phyloP scores from a whole-genome alignment of 2,329 filamentous ascomycete species.

The Diplodia scrobiculata region DNA sequence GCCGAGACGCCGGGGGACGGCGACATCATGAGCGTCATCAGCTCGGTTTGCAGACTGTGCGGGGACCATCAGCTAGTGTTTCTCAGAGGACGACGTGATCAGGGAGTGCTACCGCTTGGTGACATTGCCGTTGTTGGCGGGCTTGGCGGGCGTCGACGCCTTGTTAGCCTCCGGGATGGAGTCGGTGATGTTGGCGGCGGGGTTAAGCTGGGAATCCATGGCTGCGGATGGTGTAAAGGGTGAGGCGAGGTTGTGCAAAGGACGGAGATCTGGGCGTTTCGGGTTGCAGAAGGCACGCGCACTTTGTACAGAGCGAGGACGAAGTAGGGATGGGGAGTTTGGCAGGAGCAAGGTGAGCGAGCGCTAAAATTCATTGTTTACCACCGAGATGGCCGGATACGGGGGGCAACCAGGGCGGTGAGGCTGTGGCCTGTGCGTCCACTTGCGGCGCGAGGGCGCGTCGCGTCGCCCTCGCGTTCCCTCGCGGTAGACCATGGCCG shows the following conservation, averaged over 20 bases:
- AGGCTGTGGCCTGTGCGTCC: background rate
- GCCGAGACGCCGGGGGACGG: conserved; percentile 91
- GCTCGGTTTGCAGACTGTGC: conserved; percentile 84
- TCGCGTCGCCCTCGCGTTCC: background rate
- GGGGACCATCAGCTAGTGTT: conserved; percentile 25
- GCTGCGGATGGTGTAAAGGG: background rate
- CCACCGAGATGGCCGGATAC: conserved; percentile 9
- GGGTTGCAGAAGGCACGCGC: conserved; percentile 7
- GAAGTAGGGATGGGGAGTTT: conserved; percentile 3
- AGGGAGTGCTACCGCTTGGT: conserved; percentile 49
- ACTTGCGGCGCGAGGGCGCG: background rate
- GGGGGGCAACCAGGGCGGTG: conserved; percentile 19
- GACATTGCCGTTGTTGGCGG: conserved; percentile 48
- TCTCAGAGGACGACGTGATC: background rate
- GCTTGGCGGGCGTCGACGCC: conserved; percentile 34
- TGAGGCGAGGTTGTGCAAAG: conserved; percentile 6
- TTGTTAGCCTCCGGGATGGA: conserved; percentile 37
- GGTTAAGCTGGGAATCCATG: conserved; percentile 28
- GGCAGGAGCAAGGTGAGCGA: conserved; percentile 7
- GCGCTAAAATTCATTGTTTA: conserved; percentile 25
- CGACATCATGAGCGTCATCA: conserved; percentile 98
- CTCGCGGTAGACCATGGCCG: background rate
- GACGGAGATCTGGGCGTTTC: background rate
- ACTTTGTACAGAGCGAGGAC: conserved; percentile 12
- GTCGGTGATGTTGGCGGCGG: conserved; percentile 34